These are phyloP conservation scores for Lithospermum erythrorhizon DNA, from an alignment of 257 asterid species.

Conservation along the genomic window DNA sequence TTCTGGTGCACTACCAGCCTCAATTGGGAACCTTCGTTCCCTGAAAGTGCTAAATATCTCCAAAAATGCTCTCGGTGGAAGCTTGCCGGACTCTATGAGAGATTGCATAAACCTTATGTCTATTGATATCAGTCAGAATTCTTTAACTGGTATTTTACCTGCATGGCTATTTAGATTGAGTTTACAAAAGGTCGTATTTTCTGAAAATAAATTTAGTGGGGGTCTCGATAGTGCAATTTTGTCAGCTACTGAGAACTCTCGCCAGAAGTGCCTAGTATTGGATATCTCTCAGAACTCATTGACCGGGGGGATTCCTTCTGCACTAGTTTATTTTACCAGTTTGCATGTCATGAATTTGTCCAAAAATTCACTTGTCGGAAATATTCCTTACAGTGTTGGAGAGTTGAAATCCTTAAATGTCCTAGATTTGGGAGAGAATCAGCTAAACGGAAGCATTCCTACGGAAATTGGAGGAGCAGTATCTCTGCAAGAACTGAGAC, in stretches of 20 bases:
- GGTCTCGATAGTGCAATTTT: constrained; percentile 31
- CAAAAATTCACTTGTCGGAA: constrained; percentile 35
- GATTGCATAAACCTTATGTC: constrained; percentile 39
- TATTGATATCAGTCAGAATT: constrained; percentile 54
- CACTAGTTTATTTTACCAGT: constrained; percentile 45
- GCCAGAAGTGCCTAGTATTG: constrained; percentile 35
- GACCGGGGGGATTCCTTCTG: constrained; percentile 42
- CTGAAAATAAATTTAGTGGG: constrained; percentile 49
- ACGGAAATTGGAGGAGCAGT: constrained; percentile 48
- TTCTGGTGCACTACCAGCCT: constrained; percentile 45
- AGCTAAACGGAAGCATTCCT: constrained; percentile 61
- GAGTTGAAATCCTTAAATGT: constrained; percentile 29
- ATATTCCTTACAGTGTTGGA: constrained; percentile 40
- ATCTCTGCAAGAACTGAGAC: constrained; percentile 41
- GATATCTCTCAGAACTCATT: constrained; percentile 46
- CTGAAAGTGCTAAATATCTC: constrained; percentile 54
- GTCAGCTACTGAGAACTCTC: constrained; percentile 34
- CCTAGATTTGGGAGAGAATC: constrained; percentile 63
- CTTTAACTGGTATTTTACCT: constrained; percentile 42
- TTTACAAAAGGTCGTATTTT: constrained; percentile 41
- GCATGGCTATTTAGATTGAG: constrained; percentile 46
- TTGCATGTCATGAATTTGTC: constrained; percentile 47
- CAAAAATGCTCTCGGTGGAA: constrained; percentile 40
- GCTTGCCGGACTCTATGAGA: constrained; percentile 48
- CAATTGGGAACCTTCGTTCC: constrained; percentile 48